A percentile compares a stretch with the other conserved stretches of the same genome.
Evolutionary conservation across 371 early-diverging fungal species (phyloP).

Genomic region (Mucor mucedo): DNA sequence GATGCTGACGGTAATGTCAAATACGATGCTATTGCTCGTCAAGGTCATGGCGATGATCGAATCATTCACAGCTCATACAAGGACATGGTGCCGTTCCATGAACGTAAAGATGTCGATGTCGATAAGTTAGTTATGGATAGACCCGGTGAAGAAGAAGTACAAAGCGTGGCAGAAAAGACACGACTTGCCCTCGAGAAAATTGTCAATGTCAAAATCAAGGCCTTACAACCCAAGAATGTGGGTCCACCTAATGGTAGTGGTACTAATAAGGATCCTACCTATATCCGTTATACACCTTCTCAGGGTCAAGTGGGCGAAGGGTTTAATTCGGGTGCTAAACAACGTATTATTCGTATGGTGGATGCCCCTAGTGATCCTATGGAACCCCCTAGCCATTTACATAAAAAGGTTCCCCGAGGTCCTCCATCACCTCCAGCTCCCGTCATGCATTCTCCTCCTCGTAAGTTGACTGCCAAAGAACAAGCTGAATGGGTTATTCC

Average conservation of each 20-base stretch:
- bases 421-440: constrained; percentile 96
- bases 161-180: constrained; percentile 88
- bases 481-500: constrained; percentile 96
- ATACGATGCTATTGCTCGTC: constrained; percentile 87
- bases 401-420: constrained; percentile 88
- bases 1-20: constrained; percentile 90
- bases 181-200: constrained; percentile 86
- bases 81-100: constrained; percentile 80
- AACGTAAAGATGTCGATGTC: constrained; percentile 77
- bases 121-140: constrained; percentile 71
- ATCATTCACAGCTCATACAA: constrained; percentile 84
- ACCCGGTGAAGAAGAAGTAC: constrained; percentile 81
- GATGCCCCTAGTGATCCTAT: constrained; percentile 96
- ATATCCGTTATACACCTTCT: constrained; percentile 91
- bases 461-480: constrained; percentile 93
- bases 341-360: constrained; percentile 91
- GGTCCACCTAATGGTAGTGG: constrained; percentile 43
- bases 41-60: constrained; percentile 75
- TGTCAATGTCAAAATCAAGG: constrained; percentile 78
- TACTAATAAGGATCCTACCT: constrained; percentile 75
- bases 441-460: constrained; percentile 96
- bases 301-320: constrained; percentile 60
- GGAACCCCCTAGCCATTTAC: constrained; percentile 92
- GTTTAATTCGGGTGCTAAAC: constrained; percentile 70
- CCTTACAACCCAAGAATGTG: constrained; percentile 72